Evolutionary conservation across 1,284 basidiomycete species (phyloP), one percentile per base, ranked within the genome.

Genomic region (Apiotrichum gracile): DNA sequence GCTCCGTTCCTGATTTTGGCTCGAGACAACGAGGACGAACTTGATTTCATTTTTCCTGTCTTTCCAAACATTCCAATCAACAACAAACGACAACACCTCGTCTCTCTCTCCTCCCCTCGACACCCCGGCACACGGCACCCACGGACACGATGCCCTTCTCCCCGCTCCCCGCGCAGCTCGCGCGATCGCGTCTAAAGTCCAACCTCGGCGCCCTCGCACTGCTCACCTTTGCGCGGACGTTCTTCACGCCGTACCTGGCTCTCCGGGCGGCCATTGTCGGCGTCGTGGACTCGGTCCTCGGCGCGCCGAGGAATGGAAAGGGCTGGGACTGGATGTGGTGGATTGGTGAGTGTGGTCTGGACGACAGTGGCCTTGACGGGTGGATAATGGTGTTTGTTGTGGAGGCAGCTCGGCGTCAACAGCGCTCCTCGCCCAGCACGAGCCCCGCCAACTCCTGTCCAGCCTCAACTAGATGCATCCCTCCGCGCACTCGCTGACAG

Each of bases 171-270:
- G 53, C 48, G 17, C 44, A 60, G 12, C 45, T 65, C 43, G 67
- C 68, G 13, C 57, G 52, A 14, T 60, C 60, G 16, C 58, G 69
- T 7, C 62, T 73, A 17, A 70, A 70, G 55, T 55, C 62, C 45
- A 73, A 70, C 57, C 40, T 67, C 27, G 69, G 66, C 51, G 52
- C 57, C 8, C 51, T 73, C 26, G 57, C 62, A 7, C 54, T 73
- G n/a, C 31, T 55, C 45, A 24, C 52, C 35, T 54, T 70, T 48
- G 35, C 46, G 4, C 55, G 59, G 12, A 54, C 51, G 2, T n/a
- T 65, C 19, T 70, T 72, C 52, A 61, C 68, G 29, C 68, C 69
- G 2, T 73, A 67, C 49, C 51, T 60, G 26, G 44, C 62, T 7
- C 21, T 71, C 24, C 46, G 63, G n/a, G 45, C 58, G 1, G 50